Base-by-base conservation (phyloP, 441 rosid genomes). In the Sinapis alba region DNA sequence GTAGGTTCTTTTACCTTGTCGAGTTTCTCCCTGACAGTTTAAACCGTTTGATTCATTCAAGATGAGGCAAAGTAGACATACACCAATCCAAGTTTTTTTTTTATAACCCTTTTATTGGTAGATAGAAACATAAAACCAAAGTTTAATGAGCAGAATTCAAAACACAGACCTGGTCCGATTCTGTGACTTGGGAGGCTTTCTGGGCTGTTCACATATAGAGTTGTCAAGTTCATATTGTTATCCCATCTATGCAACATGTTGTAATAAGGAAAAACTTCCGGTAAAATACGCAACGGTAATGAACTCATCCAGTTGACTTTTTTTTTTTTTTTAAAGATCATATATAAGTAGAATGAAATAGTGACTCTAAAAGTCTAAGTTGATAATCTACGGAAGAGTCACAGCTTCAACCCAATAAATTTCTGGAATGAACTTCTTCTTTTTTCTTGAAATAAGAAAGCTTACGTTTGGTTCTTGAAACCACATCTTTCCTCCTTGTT, bases 11-110 rank as follows among this genome's bases (percentile, higher is more conserved):
- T 73, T 79, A 90, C 97, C 98, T 90, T 87, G 59, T 86, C 71
- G 62, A 54, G 59, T 54, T 54, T 54, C 15, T 54, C 59, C 15
- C 94, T 78, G 15, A 92, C 97, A 69, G 80, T 75, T 36, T 70
- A 76, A 59, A 87, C 94, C 0, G 91, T 91, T 67, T 84, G 86
- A 78, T 92, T 92, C 99, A 92, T 95, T 8, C 92, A 92, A 18
- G 81, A 78, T 1, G 88, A 88, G 10, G 84, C 78, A 72, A 89
- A 93, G 74, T 95, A 93, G 54, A 90, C 93, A 91, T 92, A 83
- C 67, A 58, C 60, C 60, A 62, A 30, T 47, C 53, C 71, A 45
- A 16, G 5, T 50, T 3, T 5, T 24, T 24, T 24, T 32, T n/a
- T n/a, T n/a, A n/a, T 4, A 43, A 23, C 64, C 58, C 15, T 65